phyloP scores from a whole-genome alignment of 2,329 filamentous ascomycete genomes.

The Pseudocercospora eumusae region DNA sequence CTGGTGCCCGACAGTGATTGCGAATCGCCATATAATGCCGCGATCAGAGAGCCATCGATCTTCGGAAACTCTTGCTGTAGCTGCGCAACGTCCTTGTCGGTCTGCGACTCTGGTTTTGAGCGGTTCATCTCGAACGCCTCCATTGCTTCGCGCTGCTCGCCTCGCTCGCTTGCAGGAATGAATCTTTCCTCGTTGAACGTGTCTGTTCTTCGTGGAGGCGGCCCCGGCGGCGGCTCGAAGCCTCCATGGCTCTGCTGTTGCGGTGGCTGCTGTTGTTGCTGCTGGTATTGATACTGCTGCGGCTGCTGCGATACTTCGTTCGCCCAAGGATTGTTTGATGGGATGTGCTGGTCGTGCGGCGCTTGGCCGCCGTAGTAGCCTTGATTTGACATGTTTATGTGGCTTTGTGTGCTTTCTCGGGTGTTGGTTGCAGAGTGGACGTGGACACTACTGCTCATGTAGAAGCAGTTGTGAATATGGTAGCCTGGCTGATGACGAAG shows the following conservation, averaged over 20 bases:
- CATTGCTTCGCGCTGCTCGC: conserved; percentile 42
- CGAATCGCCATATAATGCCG: conserved; percentile 49
- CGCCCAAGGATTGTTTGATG: conserved; percentile 27
- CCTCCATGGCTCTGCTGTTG: not conserved
- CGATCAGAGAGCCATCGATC: conserved; percentile 49
- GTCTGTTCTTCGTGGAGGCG: conserved; percentile 26
- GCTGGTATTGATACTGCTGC: conserved; percentile 15
- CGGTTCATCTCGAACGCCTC: conserved; percentile 50
- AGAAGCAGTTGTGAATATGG: not conserved
- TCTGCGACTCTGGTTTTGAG: conserved; percentile 39
- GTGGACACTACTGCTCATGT: not conserved
- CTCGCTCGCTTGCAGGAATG: conserved; percentile 43
- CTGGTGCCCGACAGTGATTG: conserved; percentile 46
- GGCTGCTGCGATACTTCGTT: conserved; percentile 19
- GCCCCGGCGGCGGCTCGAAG: conserved; percentile 23
- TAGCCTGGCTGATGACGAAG: conserved; percentile 9
- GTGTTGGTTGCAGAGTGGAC: not conserved
- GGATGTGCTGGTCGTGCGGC: conserved; percentile 18
- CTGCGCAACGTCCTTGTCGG: conserved; percentile 46
- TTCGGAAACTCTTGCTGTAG: conserved; percentile 48
- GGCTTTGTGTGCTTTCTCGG: not conserved
- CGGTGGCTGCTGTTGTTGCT: conserved; percentile 11
- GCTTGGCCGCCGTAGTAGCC: conserved; percentile 19
- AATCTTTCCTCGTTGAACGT: conserved; percentile 42
- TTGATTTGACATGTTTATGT: conserved; percentile 18